Percentiles rank a stretch among this genome's conserved stretches.
Conservation (phyloP, 2,329 filamentous ascomycete genomes). For the Fusarium globosum region DNA sequence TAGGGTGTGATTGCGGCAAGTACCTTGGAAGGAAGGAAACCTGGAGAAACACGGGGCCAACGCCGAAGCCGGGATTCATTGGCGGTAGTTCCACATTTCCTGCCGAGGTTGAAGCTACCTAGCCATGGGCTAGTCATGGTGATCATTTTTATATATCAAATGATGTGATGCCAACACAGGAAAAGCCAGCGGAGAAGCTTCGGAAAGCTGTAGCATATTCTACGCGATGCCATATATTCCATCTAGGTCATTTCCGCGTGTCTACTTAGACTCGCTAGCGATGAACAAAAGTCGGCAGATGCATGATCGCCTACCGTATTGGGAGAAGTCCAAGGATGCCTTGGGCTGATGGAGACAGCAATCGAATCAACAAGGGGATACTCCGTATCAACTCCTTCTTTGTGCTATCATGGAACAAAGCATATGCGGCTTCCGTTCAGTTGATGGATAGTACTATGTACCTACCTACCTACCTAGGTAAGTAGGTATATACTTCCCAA, state of each 20-base stretch:
- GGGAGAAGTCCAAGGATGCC: background rate
- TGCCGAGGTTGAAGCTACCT: conserved; percentile 40
- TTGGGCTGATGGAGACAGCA: background rate
- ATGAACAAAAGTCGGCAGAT: conserved; percentile 7
- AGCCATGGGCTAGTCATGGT: background rate
- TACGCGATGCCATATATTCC: conserved; percentile 1
- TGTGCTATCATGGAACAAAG: background rate
- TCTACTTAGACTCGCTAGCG: background rate
- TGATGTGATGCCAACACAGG: conserved; percentile 11
- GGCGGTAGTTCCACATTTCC: conserved; percentile 34
- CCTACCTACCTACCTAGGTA: no score
- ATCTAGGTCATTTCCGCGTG: background rate
- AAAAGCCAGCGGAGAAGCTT: conserved; percentile 13
- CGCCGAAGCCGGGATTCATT: conserved; percentile 41
- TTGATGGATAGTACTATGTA: background rate
- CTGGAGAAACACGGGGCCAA: conserved; percentile 45
- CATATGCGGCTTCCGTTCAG: background rate
- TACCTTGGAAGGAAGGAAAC: conserved; percentile 34
- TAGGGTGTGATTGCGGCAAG: conserved; percentile 20
- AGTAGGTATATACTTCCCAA: background rate
- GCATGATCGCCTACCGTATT: background rate
- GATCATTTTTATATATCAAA: conserved; percentile 8
- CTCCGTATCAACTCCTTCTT: background rate
- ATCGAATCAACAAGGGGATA: background rate
- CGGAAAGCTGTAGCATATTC: conserved; percentile 30